These are phyloP conservation scores for Ganoderma multipileum DNA, from an alignment of 1,284 basidiomycete genomes.

Conservation along the genomic window DNA sequence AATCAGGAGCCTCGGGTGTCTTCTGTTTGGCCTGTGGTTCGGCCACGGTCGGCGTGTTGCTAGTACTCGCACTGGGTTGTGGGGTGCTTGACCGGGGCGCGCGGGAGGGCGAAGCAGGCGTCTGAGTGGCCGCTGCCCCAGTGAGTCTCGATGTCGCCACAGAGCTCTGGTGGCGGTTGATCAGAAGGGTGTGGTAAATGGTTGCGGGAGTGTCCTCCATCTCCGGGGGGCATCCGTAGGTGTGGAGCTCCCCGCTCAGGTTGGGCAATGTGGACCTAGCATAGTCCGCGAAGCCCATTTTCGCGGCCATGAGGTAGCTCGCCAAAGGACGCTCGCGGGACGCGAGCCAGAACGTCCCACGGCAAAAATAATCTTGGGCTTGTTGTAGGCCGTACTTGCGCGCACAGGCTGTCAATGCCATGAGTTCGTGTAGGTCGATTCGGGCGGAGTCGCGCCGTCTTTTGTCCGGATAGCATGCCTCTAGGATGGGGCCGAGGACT, in stretches of 20 bases:
- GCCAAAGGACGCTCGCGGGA: conserved; percentile 9
- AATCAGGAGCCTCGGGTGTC: conserved; percentile 1
- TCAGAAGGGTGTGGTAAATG: conserved; percentile 15
- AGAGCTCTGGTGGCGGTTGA: conserved; percentile 12
- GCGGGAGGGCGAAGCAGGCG: not conserved
- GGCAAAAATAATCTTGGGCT: not conserved
- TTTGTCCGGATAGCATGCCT: conserved; percentile 9
- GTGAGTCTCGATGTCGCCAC: conserved; percentile 8
- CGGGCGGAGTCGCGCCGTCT: not conserved
- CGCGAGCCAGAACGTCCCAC: not conserved
- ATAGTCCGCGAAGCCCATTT: conserved; percentile 4
- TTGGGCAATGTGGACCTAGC: not conserved
- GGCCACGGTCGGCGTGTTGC: not conserved
- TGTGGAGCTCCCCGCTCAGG: conserved; percentile 12
- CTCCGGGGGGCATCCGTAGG: conserved; percentile 13
- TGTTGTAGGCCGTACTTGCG: conserved; percentile 7
- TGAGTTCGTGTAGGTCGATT: not conserved
- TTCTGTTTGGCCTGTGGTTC: not conserved
- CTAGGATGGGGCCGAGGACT: conserved; percentile 8
- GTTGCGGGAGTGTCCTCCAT: conserved; percentile 14
- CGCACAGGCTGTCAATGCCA: conserved; percentile 9
- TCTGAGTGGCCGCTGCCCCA: not conserved
- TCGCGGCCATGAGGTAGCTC: conserved; percentile 9
- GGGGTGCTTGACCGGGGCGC: not conserved
- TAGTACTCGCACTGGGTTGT: not conserved